phyloP scores from a whole-genome alignment of 2,329 filamentous ascomycete species.

The Claviceps lovelessii region DNA sequence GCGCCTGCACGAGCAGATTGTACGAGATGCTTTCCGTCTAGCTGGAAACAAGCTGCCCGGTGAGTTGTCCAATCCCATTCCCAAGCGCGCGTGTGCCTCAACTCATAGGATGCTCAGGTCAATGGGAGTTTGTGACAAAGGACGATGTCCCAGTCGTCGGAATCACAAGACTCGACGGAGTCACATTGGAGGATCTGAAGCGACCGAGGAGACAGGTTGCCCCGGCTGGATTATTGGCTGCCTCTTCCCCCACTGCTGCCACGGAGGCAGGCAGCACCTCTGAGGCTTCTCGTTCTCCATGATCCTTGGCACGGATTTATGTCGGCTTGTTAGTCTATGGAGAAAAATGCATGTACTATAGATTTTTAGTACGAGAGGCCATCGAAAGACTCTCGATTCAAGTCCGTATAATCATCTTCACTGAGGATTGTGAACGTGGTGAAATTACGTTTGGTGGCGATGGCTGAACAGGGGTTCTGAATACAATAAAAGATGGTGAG shows the following conservation, averaged over 20 bases:
- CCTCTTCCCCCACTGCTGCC: slow-evolving; percentile 18
- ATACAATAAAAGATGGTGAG: no score
- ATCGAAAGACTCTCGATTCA: background rate
- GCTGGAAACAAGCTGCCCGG: slow-evolving; percentile 91
- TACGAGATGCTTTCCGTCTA: slow-evolving; percentile 80
- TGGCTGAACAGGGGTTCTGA: no score
- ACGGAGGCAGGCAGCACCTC: slow-evolving; percentile 20
- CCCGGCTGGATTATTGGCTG: slow-evolving; percentile 23
- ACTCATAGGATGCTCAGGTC: slow-evolving; percentile 32
- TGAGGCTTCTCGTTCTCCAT: slow-evolving; percentile 18
- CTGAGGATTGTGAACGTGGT: background rate
- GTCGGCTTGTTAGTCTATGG: background rate
- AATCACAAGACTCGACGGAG: slow-evolving; percentile 74
- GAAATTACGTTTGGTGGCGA: background rate
- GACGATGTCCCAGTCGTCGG: slow-evolving; percentile 83
- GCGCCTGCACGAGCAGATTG: slow-evolving; percentile 85
- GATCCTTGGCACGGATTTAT: background rate
- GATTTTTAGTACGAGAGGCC: background rate
- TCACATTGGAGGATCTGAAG: slow-evolving; percentile 74
- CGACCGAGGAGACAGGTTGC: slow-evolving; percentile 57
- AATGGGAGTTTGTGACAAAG: slow-evolving; percentile 89
- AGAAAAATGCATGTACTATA: background rate
- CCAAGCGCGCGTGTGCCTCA: background rate
- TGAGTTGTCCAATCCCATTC: slow-evolving; percentile 26
- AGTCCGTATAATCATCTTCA: background rate